A percentile compares a stretch with the other conserved stretches of the same genome.
phyloP scores from a whole-genome alignment of 176 grass and related monocot genomes.

The Raddia distichophylla region DNA sequence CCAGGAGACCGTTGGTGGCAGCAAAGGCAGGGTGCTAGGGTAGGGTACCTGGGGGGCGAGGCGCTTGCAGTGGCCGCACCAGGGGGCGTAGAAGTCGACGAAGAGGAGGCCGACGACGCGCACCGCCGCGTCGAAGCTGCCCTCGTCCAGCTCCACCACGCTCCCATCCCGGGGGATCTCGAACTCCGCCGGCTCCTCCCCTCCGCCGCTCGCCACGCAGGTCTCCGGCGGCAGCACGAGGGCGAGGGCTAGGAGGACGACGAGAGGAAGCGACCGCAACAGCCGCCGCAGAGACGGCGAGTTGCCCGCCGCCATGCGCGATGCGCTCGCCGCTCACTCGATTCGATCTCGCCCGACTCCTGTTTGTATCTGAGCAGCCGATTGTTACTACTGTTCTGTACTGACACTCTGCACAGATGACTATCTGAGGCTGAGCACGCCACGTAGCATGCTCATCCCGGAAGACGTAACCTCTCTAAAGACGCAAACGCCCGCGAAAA shows the following conservation, averaged over 20 bases:
- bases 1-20: neutral
- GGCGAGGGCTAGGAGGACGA: neutral
- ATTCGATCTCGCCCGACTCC: neutral
- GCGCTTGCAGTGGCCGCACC: slow-evolving; percentile 97
- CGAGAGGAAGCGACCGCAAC: neutral
- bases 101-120: slow-evolving; percentile 64
- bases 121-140: slow-evolving; percentile 71
- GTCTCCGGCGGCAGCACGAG: slow-evolving; percentile 2
- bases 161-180: slow-evolving; percentile 68
- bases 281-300: neutral
- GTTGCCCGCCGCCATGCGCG: neutral
- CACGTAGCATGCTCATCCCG: no score
- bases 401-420: no score
- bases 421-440: no score
- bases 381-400: no score
- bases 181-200: slow-evolving; percentile 23
- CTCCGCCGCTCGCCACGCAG: slow-evolving; percentile 34
- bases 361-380: no score
- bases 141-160: slow-evolving; percentile 83
- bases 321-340: neutral
- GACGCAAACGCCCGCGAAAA: no score
- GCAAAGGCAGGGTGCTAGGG: neutral
- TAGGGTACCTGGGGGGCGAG: slow-evolving; percentile 77
- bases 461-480: no score
- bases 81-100: slow-evolving; percentile 93